Evolutionary conservation across 2,329 filamentous ascomycete species (phyloP).

Genomic region (Orbilia oligospora): DNA sequence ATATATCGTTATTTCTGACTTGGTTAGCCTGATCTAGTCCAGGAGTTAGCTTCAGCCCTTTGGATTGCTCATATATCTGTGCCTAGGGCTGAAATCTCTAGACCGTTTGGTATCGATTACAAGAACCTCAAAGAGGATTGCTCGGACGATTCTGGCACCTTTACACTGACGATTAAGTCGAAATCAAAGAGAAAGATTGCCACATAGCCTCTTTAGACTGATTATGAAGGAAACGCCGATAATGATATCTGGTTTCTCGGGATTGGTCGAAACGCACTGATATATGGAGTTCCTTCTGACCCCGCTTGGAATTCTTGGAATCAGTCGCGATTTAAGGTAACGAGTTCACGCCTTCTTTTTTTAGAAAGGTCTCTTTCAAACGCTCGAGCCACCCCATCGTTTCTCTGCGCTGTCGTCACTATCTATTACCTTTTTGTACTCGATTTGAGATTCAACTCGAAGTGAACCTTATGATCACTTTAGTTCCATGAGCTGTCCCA

Average conservation of each 20-base stretch:
- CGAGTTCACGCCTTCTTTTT: slow-evolving; percentile 23
- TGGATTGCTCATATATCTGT: background rate
- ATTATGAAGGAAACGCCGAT: slow-evolving; percentile 16
- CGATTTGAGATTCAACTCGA: background rate
- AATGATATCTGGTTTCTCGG: background rate
- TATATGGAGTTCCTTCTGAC: slow-evolving; percentile 12
- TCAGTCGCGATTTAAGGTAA: background rate
- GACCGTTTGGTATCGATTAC: slow-evolving; percentile 17
- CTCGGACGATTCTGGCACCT: background rate
- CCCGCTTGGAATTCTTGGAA: background rate
- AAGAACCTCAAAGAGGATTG: slow-evolving; percentile 6
- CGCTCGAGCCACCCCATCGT: background rate
- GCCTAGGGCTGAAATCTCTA: no score
- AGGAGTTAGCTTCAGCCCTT: slow-evolving; percentile 1
- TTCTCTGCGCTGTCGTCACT: background rate
- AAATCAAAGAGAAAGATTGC: slow-evolving; percentile 17
- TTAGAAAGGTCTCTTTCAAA: slow-evolving; percentile 13
- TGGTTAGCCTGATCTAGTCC: slow-evolving; percentile 12
- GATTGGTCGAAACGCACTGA: background rate
- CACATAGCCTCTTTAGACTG: slow-evolving; percentile 21
- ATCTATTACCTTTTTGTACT: slow-evolving; percentile 38
- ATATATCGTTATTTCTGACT: slow-evolving; percentile 11
- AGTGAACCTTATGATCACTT: slow-evolving; percentile 6
- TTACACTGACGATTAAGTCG: background rate
- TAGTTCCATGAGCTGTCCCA: background rate